Evolutionary conservation across 2,329 filamentous ascomycete species (phyloP), one percentile per base, ranked within the genome.

Genomic region (Trichoderma hamatum): DNA sequence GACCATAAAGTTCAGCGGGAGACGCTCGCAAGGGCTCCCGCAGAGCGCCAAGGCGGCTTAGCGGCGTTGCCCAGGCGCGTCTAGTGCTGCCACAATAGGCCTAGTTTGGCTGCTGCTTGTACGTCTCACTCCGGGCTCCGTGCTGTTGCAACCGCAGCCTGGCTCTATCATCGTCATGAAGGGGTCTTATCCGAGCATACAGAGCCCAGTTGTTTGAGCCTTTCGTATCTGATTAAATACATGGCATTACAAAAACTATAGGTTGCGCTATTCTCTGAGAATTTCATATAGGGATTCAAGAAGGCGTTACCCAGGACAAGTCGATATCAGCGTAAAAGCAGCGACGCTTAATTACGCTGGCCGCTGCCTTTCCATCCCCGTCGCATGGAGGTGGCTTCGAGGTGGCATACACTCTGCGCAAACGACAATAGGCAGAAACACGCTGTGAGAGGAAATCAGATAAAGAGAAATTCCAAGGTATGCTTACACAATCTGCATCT

Each of bases 341-440:
- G 67, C 67, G 36, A 21, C 52, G 59, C 49, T 65, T 28, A 49
- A 34, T 39, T 55, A 34, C 39, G n/a, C 19, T 32, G 36, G 28
- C 16, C 36, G 36, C 36, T 14, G 30, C n/a, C 36, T 24, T 54
- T 26, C 46, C 24, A 55, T 51, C 59, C n/a, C 56, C 46, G 34
- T 55, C 59, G 34, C 49, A 55, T 64, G 60, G 65, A 65, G 59
- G 64, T 59, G 54, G 64, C 64, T 67, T 67, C 64, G 36, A 67
- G 9, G 21, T 16, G 51, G 43, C 54, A 21, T 28, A 28, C 16
- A 10, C 52, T 56, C 30, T 32, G n/a, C 34, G 6, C n/a, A 16
- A 59, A 16, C 51, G 24, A 59, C 39, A 59, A 30, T 52, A 58
- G 36, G 49, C 62, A 52, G 26, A 28, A 19, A 16, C 46, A 1